Evolutionary conservation across 306 rosid genomes (phyloP), one percentile per base, ranked within the genome.

Genomic region (Cicer judaicum): DNA sequence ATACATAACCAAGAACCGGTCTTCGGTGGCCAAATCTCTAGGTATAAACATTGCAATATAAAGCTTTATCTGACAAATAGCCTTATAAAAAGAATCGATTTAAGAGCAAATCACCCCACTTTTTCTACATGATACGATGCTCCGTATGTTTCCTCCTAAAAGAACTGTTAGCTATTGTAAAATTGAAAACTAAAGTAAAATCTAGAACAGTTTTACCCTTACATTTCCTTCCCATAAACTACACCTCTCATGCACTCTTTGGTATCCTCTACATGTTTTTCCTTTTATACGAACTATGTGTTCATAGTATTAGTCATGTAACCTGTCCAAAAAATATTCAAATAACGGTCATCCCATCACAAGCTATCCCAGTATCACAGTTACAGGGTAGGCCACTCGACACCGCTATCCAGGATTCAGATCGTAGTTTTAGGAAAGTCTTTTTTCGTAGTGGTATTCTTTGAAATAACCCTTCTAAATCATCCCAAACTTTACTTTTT

Each of bases 1-100:
- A 54, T 54, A 54, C 34, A 54, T 54, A 54, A 7, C 34, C 60
- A 54, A 16, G 34, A 54, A 54, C 60, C 60, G 18, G 52, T 18
- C 34, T 54, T 54, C 11, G 60, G 29, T 15, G 10, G 60, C 8
- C 60, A 54, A 54, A 13, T 6, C 60, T 54, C 11, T 16, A 18
- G 29, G 34, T 8, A 18, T 18, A 18, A 46, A 53, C 5, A 15
- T 16, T 7, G 59, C 18, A 50, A 50, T 50, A 14, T 14, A 14
- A 14, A 49, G 19, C n/a, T 49, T 50, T 50, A 52, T 52, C 24
- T 52, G 19, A 15, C 8, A 15, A 5, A 29, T 29, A 29, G 14
- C 57, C 24, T 14, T 53, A 1, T 53, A 16, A 59, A 59, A 29
- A 8, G 5, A 59, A 57, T 29, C 39, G 9, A 24, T 29, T 10